A percentile compares a stretch with the other conserved stretches of the same genome.
Conservation (phyloP, 176 grass and related monocot genomes). For the Oryza glaberrima region DNA sequence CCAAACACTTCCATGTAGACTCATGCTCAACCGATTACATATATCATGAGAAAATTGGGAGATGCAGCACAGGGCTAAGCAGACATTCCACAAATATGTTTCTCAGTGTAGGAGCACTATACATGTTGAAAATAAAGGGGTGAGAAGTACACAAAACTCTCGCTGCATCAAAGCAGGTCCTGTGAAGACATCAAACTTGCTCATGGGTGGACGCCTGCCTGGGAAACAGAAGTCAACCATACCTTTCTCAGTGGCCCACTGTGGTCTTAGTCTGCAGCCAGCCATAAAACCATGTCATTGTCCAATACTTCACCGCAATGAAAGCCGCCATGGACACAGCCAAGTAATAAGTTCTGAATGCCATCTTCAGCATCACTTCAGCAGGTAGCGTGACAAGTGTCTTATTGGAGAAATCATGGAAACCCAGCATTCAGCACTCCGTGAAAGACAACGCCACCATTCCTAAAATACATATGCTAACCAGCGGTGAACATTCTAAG, state of each 20-base stretch:
- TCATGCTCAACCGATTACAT: background rate
- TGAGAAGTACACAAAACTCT: slow-evolving; percentile 15
- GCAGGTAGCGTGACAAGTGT: background rate
- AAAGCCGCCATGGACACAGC: background rate
- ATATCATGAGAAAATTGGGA: background rate
- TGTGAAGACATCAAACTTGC: background rate
- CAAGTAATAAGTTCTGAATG: slow-evolving; percentile 5
- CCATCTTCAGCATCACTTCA: background rate
- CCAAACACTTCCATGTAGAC: background rate
- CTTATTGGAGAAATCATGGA: background rate
- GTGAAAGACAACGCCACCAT: background rate
- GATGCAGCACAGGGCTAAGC: background rate
- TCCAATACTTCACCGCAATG: background rate
- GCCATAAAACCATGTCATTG: slow-evolving; percentile 2
- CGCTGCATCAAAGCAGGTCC: slow-evolving; percentile 13
- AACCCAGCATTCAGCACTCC: slow-evolving; percentile 25
- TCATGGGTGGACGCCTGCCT: background rate
- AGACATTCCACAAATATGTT: background rate
- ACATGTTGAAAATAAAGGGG: background rate
- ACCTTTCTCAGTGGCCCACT: background rate
- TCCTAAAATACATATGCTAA: background rate
- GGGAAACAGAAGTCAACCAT: slow-evolving; percentile 16
- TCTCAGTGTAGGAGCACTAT: background rate
- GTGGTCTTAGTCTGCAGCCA: slow-evolving; percentile 29
- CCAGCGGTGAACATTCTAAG: background rate